Evolutionary conservation across 345 rosid genomes (phyloP).

Genomic region (Schrenkiella parvula): DNA sequence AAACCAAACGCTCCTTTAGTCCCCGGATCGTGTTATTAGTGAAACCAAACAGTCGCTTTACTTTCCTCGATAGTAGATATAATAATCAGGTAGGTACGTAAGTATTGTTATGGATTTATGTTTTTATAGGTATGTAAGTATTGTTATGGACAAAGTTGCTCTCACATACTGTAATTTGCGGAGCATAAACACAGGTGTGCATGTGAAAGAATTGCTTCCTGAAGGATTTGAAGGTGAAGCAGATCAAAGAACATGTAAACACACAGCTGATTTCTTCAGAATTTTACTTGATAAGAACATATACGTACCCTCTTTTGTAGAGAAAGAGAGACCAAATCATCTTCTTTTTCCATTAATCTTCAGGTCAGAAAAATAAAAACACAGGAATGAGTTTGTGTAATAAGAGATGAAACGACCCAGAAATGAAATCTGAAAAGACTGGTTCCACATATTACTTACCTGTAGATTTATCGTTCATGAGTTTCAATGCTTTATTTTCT

Average conservation of each 20-base stretch:
- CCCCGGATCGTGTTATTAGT: not conserved
- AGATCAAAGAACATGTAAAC: not conserved
- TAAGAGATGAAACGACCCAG: too few species aligned
- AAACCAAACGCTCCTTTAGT: not conserved
- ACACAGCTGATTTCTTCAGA: not conserved
- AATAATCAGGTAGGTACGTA: too few species aligned
- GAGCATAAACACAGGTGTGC: not conserved
- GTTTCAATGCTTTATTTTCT: conserved; percentile 1
- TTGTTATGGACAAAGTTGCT: not conserved
- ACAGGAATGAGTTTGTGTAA: too few species aligned
- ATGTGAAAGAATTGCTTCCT: not conserved
- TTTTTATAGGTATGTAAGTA: not conserved
- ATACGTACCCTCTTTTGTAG: not conserved
- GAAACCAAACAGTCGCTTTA: not conserved
- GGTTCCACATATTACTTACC: not conserved
- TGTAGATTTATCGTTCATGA: not conserved
- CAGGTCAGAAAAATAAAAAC: not conserved
- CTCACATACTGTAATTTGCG: not conserved
- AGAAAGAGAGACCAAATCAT: not conserved
- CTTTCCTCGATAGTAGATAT: too few species aligned
- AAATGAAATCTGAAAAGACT: not conserved
- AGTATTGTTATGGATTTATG: too few species aligned
- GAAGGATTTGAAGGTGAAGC: not conserved
- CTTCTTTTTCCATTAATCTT: not conserved
- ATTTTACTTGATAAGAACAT: not conserved